Evolutionary conservation across 768 basidiomycete genomes (phyloP), one percentile per base, ranked within the genome.

Genomic region (Rhizopogon salebrosus): DNA sequence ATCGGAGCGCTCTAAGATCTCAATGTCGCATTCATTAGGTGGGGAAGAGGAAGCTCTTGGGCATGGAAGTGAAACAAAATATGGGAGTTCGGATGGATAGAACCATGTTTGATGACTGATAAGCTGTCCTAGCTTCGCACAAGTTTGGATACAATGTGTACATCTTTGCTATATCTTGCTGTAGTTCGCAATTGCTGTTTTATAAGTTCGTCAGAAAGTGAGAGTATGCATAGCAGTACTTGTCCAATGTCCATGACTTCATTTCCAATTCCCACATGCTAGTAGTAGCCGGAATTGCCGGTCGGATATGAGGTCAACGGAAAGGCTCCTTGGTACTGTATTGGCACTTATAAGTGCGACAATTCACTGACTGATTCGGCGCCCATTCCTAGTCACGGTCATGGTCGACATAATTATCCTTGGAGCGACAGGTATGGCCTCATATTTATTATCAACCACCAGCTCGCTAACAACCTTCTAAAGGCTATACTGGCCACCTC

Each of bases 41-140:
- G 41, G 83, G 85, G 16, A 88, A 87, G 66, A 89, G 90, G 87
- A 91, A 91, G 64, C 72, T 84, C 27, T 67, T 93, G n/a, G 91
- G 91, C 1, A 89, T 93, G 87, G 89, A 92, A 16, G 75, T 93
- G 51, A 89, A 87, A 61, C 80, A 85, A 64, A 91, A 76, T 59
- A 83, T 91, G 78, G 91, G 91, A 39, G 89, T 93, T 39, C 75
- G 91, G 48, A 93, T 93, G 91, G 91, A 93, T 58, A 84, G 83
- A 16, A 76, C 75, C 7, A 65, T 75, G 70, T 80, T 85, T 57
- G 83, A 85, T 23, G 80, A 58, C 35, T 68, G 59, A 58, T 40
- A 34, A 4, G 18, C 36, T 39, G 10, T 51, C 22, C 6, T 3
- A 7, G 16, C 14, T 24, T 16, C 29, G 23, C 22, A 13, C 16